A percentile compares a stretch with the other conserved stretches of the same genome.
Evolutionary conservation across 768 basidiomycete species (phyloP).

Genomic region (Tylopilus sp.): DNA sequence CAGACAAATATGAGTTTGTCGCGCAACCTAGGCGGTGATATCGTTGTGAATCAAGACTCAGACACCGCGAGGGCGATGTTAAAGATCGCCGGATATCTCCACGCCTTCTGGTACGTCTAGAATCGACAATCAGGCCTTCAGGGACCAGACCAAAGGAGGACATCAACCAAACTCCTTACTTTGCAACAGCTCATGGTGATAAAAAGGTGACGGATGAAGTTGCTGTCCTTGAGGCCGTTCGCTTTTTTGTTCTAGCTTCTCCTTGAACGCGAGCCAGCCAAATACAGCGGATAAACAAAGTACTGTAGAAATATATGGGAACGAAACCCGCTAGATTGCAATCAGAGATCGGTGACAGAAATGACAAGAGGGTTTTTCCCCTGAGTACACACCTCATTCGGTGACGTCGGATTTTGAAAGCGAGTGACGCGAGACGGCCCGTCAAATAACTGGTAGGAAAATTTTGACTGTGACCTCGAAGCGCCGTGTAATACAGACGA

Average conservation of each 20-base stretch:
- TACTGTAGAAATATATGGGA: constrained; percentile 7
- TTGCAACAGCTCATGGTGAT: neutral
- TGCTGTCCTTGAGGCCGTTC: neutral
- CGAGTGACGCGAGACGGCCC: constrained; percentile 40
- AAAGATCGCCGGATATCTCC: no score
- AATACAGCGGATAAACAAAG: constrained; percentile 22
- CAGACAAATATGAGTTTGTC: no score
- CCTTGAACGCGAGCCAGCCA: constrained; percentile 21
- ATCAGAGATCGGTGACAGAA: neutral
- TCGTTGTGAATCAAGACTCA: no score
- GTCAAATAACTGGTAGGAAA: constrained; percentile 40
- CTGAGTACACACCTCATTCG: constrained; percentile 18
- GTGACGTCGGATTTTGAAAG: constrained; percentile 11
- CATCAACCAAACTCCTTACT: neutral
- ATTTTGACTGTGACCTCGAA: constrained; percentile 29
- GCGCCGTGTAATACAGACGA: constrained; percentile 3
- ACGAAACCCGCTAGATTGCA: neutral
- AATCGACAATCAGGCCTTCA: neutral
- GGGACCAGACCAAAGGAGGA: neutral
- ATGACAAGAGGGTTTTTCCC: neutral
- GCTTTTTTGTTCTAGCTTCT: constrained; percentile 2
- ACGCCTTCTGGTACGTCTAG: no score
- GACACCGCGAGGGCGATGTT: no score
- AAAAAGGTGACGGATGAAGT: neutral
- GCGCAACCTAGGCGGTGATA: no score